Evolutionary conservation across 371 early-diverging fungal species (phyloP), one percentile per base, ranked within the genome.

Genomic region (Lichtheimia hyalospora): DNA sequence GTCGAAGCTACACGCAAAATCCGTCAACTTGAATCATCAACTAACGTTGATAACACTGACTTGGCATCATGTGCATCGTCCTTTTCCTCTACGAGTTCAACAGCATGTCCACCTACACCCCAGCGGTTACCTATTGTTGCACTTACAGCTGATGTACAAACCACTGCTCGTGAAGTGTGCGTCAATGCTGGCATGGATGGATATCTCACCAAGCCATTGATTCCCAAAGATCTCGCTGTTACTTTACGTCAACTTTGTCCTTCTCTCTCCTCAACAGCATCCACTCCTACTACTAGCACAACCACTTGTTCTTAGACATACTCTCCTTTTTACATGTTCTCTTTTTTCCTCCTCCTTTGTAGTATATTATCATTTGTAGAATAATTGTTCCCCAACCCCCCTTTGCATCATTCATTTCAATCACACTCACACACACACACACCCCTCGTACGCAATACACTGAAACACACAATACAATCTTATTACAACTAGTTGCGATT

Each of bases 171-270:
- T 10, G 79, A 83, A 28, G 60, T 76, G 42, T 83, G 81, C 25
- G 68, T 82, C 40, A 65, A 74, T 18, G 84, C 82, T 2, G 82
- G 82, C 10, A 85, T 85, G 85, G 81, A 85, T 57, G 84, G 81
- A 15, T 85, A 85, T 61, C 60, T 84, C 56, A 84, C 85, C 23
- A 84, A 84, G 43, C 85, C 85, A n/a, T 62, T 84, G 40, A 75
- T 79, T 51, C 73, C 73, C 21, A 78, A 74, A 52, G 71, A 74
- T 15, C 57, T 78, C 5, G 74, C 73, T 5, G 41, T 50, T 34
- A 78, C 69, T 3, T 49, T 78, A 13, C 67, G 71, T 13, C 28
- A 52, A 21, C 53, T 78, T 8, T 62, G 57, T 28, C 69, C 64
- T 27, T 46, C 46, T 21, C 52, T 49, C 46, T 55, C 41, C 56